These are phyloP conservation scores for Penicillium aurantiogriseum DNA, from an alignment of 2,329 filamentous ascomycete genomes.

Conservation along the genomic window DNA sequence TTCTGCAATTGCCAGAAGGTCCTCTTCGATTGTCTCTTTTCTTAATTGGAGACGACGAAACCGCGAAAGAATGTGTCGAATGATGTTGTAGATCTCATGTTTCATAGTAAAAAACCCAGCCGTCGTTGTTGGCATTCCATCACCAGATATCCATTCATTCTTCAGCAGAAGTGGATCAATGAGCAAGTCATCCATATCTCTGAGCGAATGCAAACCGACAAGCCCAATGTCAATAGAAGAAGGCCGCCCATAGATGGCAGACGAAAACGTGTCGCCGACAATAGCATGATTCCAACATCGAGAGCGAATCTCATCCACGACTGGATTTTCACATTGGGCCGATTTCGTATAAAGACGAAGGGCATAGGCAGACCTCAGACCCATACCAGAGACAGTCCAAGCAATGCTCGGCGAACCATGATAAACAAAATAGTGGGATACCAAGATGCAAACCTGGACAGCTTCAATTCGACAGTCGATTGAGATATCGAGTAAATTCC, in stretches of 20 bases:
- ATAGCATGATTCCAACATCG: constrained; percentile 33
- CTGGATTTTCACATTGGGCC: not conserved
- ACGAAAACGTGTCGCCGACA: constrained; percentile 30
- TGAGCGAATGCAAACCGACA: constrained; percentile 20
- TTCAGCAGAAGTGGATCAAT: constrained; percentile 5
- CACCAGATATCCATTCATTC: constrained; percentile 15
- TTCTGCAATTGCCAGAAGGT: constrained; percentile 11
- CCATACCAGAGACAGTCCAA: constrained; percentile 22
- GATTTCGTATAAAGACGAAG: constrained; percentile 20
- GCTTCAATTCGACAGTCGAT: constrained; percentile 22
- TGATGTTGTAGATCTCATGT: constrained; percentile 29
- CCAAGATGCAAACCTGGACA: constrained; percentile 20
- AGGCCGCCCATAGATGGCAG: constrained; percentile 32
- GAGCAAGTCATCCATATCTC: constrained; percentile 26
- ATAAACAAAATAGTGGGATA: constrained; percentile 19
- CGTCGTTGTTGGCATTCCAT: constrained; percentile 1
- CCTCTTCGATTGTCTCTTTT: constrained; percentile 4
- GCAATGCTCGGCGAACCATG: constrained; percentile 22
- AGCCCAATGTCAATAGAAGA: constrained; percentile 29
- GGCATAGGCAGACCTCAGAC: constrained; percentile 20
- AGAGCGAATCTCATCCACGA: constrained; percentile 27
- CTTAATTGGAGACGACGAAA: constrained; percentile 25
- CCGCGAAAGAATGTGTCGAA: constrained; percentile 26
- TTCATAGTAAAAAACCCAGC: constrained; percentile 28
- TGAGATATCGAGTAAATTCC: constrained; percentile 18